These are phyloP conservation scores for Fusarium duplospermum DNA, from an alignment of 2,329 filamentous ascomycete species.

Conservation along the genomic window DNA sequence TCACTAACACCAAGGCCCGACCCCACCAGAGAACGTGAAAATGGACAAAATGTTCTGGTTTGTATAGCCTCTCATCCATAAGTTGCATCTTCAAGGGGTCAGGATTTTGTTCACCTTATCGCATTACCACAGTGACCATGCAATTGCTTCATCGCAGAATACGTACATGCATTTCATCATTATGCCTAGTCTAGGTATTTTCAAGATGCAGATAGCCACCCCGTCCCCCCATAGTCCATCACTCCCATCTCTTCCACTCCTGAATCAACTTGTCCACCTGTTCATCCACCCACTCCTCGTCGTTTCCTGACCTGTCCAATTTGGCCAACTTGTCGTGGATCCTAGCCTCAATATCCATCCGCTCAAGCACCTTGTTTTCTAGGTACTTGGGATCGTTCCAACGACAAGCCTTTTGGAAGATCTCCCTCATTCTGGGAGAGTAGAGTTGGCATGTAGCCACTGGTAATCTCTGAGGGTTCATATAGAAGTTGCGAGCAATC, in stretches of 20 bases:
- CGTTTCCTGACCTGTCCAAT: constrained; percentile 52
- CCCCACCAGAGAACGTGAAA: not conserved
- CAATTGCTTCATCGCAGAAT: constrained; percentile 28
- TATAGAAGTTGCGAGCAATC: constrained; percentile 74
- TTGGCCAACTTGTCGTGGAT: constrained; percentile 66
- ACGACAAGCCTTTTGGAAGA: constrained; percentile 76
- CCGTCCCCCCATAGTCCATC: constrained; percentile 39
- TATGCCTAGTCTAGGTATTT: constrained; percentile 30
- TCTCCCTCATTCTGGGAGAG: constrained; percentile 79
- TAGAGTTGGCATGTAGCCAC: constrained; percentile 81
- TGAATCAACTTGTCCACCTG: constrained; percentile 62
- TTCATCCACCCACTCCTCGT: constrained; percentile 53
- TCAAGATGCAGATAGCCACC: constrained; percentile 32
- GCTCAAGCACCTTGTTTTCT: constrained; percentile 65
- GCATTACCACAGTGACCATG: constrained; percentile 33
- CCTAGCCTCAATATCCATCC: constrained; percentile 69
- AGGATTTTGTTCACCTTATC: constrained; percentile 2
- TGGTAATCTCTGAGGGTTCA: constrained; percentile 66
- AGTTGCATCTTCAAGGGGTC: not conserved
- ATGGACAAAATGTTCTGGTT: not conserved
- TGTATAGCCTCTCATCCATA: not conserved
- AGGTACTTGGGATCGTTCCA: constrained; percentile 76
- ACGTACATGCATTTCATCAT: constrained; percentile 38
- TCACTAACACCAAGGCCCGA: not conserved
- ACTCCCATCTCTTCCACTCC: constrained; percentile 71